Conservation (phyloP, 2,329 filamentous ascomycete genomes). For the Anisogramma anomala region DNA sequence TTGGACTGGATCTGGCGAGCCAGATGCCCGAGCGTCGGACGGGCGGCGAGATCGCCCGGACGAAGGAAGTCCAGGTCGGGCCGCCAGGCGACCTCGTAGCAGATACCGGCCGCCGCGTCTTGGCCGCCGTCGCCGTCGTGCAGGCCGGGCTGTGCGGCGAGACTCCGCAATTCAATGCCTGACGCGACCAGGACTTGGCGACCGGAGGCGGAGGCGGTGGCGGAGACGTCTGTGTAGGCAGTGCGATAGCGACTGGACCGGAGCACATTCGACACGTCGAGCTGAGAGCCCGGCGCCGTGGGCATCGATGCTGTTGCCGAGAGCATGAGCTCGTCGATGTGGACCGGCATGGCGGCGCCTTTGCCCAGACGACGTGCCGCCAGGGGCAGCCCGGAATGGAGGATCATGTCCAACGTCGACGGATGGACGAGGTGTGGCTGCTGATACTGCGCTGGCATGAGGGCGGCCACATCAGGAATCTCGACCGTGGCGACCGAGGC, state of each 20-base stretch:
- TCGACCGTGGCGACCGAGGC: not conserved
- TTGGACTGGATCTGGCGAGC: too few species aligned
- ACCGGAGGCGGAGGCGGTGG: too few species aligned
- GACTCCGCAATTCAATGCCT: not conserved
- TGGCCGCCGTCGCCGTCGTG: too few species aligned
- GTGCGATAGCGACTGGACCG: conserved; percentile 1
- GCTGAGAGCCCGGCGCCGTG: too few species aligned
- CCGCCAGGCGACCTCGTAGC: not conserved
- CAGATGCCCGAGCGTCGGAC: too few species aligned
- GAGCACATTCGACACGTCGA: too few species aligned
- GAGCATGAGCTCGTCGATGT: not conserved
- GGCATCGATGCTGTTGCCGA: too few species aligned
- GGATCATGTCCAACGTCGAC: not conserved
- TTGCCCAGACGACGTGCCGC: not conserved
- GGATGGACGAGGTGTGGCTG: conserved; percentile 1
- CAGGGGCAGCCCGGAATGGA: not conserved
- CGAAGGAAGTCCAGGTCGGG: not conserved
- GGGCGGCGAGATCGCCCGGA: not conserved
- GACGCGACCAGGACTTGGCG: too few species aligned
- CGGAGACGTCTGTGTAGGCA: too few species aligned
- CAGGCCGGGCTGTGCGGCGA: not conserved
- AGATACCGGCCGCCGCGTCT: not conserved
- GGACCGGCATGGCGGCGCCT: not conserved
- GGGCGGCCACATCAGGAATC: not conserved
- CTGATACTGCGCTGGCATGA: conserved; percentile 1